A percentile compares a stretch with the other conserved stretches of the same genome.
phyloP scores from a whole-genome alignment of 106 monocot species.

The Posidonia australis region DNA sequence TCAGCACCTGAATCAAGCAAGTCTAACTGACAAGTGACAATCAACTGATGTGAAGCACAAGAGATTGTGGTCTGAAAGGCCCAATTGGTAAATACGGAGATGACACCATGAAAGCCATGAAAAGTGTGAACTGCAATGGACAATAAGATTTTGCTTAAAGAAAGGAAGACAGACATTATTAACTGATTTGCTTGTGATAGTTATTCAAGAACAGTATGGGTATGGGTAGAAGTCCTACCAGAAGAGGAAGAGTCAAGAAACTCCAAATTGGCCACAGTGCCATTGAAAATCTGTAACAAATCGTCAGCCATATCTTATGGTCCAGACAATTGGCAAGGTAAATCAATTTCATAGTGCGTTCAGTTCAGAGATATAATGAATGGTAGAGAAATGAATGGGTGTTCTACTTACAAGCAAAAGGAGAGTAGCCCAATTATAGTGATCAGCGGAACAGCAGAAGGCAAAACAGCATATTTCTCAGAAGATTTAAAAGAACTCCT shows the following conservation, averaged over 20 bases:
- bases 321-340: too few relatives aligned
- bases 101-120: conserved; percentile 26
- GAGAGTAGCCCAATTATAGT: conserved; percentile 12
- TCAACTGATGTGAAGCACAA: conserved; percentile 8
- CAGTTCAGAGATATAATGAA: background rate
- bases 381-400: background rate
- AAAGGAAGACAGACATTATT: background rate
- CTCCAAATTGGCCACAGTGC: conserved; percentile 42
- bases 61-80: conserved; percentile 3
- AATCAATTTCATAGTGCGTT: background rate
- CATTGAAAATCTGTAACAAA: conserved; percentile 19
- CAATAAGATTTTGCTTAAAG: background rate
- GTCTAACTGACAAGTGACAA: background rate
- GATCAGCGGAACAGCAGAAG: conserved; percentile 11
- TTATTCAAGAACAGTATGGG: too few relatives aligned
- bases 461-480: conserved; percentile 1
- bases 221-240: conserved; percentile 15
- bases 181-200: background rate
- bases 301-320: background rate
- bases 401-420: conserved; percentile 13
- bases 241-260: conserved; percentile 32
- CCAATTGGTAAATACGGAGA: conserved; percentile 20
- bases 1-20: background rate
- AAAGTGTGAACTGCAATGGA: conserved; percentile 29
- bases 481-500: background rate